phyloP scores from a whole-genome alignment of 2,329 filamentous ascomycete genomes.

The Fusarium sp. region DNA sequence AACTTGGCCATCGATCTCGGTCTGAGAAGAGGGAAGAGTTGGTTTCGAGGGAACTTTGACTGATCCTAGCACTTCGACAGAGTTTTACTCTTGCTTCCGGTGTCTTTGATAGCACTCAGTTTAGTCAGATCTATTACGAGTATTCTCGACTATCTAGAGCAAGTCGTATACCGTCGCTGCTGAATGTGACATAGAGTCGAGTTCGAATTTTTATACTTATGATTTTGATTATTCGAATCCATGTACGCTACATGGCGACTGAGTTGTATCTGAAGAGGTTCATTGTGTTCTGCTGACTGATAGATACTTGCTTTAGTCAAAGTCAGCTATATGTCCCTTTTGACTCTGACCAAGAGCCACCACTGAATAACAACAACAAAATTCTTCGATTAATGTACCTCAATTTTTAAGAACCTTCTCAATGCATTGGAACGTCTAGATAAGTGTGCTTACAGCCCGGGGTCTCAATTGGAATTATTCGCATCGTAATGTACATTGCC shows the following conservation, averaged over 20 bases:
- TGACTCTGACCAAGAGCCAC: not conserved
- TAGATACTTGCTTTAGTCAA: not conserved
- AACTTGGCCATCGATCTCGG: not conserved
- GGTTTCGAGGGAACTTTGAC: not conserved
- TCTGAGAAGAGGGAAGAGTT: not conserved
- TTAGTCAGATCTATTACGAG: not conserved
- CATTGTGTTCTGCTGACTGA: not conserved
- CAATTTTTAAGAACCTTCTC: not conserved
- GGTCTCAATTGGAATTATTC: not conserved
- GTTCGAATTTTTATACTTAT: not conserved
- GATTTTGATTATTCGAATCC: not conserved
- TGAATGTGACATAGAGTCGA: not conserved
- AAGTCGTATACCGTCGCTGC: not conserved
- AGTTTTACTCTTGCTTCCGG: not conserved
- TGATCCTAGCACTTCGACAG: not conserved
- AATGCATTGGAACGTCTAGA: not conserved
- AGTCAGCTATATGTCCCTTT: not conserved
- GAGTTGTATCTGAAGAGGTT: not conserved
- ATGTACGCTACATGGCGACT: not conserved
- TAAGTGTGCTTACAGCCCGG: not conserved
- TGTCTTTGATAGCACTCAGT: not conserved
- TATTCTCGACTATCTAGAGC: not conserved
- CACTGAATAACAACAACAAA: not conserved
- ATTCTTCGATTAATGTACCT: not conserved
- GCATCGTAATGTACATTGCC: not conserved